Evolutionary conservation across 768 basidiomycete genomes (phyloP), one percentile per base, ranked within the genome.

Genomic region (Leccinum uliginosum): DNA sequence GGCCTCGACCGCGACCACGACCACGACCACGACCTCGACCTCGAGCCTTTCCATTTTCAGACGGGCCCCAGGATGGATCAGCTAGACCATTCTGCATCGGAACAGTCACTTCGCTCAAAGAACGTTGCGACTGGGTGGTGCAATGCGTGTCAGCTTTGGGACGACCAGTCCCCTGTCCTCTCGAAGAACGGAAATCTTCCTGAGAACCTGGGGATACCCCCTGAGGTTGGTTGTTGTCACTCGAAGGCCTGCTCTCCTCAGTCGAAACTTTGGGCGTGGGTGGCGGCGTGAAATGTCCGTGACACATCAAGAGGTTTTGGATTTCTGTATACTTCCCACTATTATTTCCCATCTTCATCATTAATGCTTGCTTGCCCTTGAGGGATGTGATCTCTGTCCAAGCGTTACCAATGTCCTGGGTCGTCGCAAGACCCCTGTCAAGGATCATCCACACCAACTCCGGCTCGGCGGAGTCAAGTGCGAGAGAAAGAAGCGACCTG

Each of bases 391-490:
- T 71, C 63, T 74, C 75, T 19, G 71, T 65, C 85, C 83, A 86
- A 1, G 77, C 77, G 32, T 78, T 70, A 57, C 71, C 73, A 54
- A 84, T 78, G 26, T 85, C 83, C 17, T 76, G 66, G 40, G 73
- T 58, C 50, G 69, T 75, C 26, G 80, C 78, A 23, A 89, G 75
- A n/a, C 73, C 73, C 45, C 78, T 83, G 49, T 86, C 79, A 27
- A 89, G 78, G 50, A 89, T 71, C 72, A 80, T 74, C 79, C 80
- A 85, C 24, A 87, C 80, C 34, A 83, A 72, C 62, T 87, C 82
- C 10, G 86, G 86, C 63, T 85, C 80, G 53, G 73, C 68, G 14
- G 86, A 85, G 60, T 80, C 75, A 45, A 89, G 53, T 24, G 88
- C 84, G 47, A 87, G 70, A 15, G 75, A 76, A 40, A 89, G 74